Evolutionary conservation across 1,139 yeast species (phyloP).

Genomic region (Saccharomyces hybrid): DNA sequence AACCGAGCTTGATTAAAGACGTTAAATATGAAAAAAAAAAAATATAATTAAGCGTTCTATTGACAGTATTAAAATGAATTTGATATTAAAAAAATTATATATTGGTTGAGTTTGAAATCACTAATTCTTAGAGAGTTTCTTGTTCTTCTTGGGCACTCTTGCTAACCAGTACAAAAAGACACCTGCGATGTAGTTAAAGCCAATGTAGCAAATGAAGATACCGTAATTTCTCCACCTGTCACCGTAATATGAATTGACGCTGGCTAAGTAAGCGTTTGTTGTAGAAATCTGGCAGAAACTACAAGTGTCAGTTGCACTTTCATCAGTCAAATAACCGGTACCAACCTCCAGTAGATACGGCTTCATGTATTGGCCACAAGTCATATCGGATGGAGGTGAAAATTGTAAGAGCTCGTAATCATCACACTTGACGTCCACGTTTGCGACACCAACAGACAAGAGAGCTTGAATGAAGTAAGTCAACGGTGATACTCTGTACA

Average conservation of each 20-base stretch:
- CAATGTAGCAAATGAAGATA: conserved; percentile 35
- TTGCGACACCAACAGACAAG: conserved; percentile 46
- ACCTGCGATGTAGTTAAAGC: conserved; percentile 45
- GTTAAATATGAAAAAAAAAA: neutral
- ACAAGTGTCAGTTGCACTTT: conserved; percentile 39
- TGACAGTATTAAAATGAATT: neutral
- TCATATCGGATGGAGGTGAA: conserved; percentile 40
- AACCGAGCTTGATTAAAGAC: neutral
- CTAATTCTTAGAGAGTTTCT: conserved; percentile 7
- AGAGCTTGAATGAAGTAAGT: conserved; percentile 48
- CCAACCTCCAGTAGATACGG: conserved; percentile 41
- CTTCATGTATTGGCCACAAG: conserved; percentile 47
- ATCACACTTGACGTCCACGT: conserved; percentile 41
- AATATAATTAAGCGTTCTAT: neutral
- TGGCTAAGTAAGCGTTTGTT: conserved; percentile 44
- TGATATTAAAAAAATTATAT: neutral
- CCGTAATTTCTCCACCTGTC: conserved; percentile 63
- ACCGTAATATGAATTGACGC: conserved; percentile 37
- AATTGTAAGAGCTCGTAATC: conserved; percentile 39
- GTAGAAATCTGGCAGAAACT: conserved; percentile 40
- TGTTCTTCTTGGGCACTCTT: conserved; percentile 52
- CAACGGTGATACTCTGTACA: conserved; percentile 54
- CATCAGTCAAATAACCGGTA: conserved; percentile 43
- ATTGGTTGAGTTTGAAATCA: neutral
- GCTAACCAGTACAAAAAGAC: conserved; percentile 59